A percentile compares a stretch with the other conserved stretches of the same genome.
phyloP scores from a whole-genome alignment of 768 basidiomycete genomes.

The Brasilioporus rufonigricans region DNA sequence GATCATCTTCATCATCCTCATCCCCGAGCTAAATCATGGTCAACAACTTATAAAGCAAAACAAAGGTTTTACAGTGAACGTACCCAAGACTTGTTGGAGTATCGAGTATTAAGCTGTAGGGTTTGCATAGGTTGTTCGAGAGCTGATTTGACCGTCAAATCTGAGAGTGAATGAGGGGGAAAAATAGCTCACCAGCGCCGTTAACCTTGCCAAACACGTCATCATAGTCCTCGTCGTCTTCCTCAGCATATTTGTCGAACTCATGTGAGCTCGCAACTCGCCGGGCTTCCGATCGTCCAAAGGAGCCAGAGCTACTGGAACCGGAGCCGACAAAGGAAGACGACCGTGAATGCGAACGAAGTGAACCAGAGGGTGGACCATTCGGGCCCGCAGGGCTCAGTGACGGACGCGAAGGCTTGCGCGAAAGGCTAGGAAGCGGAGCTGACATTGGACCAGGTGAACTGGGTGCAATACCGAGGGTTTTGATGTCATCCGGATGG shows the following conservation, averaged over 20 bases:
- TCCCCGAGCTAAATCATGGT: slow-evolving; percentile 58
- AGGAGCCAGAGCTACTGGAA: slow-evolving; percentile 46
- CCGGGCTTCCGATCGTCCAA: slow-evolving; percentile 65
- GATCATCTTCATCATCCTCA: slow-evolving; percentile 90
- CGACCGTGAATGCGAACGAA: slow-evolving; percentile 54
- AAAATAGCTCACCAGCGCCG: slow-evolving; percentile 53
- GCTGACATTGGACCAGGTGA: slow-evolving; percentile 66
- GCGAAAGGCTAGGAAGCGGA: slow-evolving; percentile 55
- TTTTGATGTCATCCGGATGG: slow-evolving; percentile 88
- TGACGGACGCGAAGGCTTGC: slow-evolving; percentile 52
- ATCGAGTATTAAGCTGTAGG: slow-evolving; percentile 78
- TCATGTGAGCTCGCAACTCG: slow-evolving; percentile 55
- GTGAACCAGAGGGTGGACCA: slow-evolving; percentile 26
- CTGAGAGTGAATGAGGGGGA: background rate
- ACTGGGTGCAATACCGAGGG: slow-evolving; percentile 51
- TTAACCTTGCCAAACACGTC: slow-evolving; percentile 87
- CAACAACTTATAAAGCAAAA: background rate
- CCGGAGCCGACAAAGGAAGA: slow-evolving; percentile 50
- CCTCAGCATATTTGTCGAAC: slow-evolving; percentile 85
- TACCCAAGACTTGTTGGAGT: slow-evolving; percentile 92
- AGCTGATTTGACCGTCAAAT: slow-evolving; percentile 35
- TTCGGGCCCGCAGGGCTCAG: slow-evolving; percentile 43
- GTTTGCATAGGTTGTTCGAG: slow-evolving; percentile 65
- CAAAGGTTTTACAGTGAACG: slow-evolving; percentile 9
- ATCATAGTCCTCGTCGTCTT: slow-evolving; percentile 90